Conservation (phyloP, 139 green algal species). For the Picochlorum sp. region DNA sequence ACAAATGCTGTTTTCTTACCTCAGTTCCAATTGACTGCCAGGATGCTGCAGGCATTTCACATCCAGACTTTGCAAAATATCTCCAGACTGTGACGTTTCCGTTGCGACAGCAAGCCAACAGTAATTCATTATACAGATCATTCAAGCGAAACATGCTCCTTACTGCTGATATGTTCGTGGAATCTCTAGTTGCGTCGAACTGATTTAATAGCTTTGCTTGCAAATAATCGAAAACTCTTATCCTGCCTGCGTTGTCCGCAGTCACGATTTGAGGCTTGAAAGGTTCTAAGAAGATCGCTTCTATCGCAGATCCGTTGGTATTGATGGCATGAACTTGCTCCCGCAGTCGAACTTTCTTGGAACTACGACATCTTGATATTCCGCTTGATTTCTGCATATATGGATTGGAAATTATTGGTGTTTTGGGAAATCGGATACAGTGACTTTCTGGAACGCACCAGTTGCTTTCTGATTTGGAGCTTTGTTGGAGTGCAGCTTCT, state of each 20-base stretch:
- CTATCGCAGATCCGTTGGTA: conserved; percentile 14
- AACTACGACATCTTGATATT: conserved; percentile 7
- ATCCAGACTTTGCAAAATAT: conserved; percentile 34
- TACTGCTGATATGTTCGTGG: not conserved
- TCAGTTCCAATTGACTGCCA: conserved; percentile 42
- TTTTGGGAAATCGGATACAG: not conserved
- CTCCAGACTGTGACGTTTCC: conserved; percentile 69
- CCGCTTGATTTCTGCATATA: not conserved
- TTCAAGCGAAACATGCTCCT: conserved; percentile 55
- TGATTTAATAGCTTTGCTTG: not conserved
- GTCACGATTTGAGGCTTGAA: conserved; percentile 53
- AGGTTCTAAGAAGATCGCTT: conserved; percentile 58
- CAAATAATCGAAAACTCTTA: conserved; percentile 51
- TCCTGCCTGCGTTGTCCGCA: conserved; percentile 44
- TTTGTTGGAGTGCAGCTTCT: not conserved
- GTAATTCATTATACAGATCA: conserved; percentile 54
- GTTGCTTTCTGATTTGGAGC: not conserved
- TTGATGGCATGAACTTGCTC: conserved; percentile 20
- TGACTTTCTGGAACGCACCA: not conserved
- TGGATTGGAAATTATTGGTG: not conserved
- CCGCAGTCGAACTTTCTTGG: not conserved
- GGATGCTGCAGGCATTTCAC: conserved; percentile 57
- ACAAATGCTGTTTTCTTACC: not conserved
- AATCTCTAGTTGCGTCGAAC: conserved; percentile 4
- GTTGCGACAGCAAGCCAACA: conserved; percentile 55